Evolutionary conservation across 1,284 basidiomycete species (phyloP).

Genomic region (Prillingera fragicola): DNA sequence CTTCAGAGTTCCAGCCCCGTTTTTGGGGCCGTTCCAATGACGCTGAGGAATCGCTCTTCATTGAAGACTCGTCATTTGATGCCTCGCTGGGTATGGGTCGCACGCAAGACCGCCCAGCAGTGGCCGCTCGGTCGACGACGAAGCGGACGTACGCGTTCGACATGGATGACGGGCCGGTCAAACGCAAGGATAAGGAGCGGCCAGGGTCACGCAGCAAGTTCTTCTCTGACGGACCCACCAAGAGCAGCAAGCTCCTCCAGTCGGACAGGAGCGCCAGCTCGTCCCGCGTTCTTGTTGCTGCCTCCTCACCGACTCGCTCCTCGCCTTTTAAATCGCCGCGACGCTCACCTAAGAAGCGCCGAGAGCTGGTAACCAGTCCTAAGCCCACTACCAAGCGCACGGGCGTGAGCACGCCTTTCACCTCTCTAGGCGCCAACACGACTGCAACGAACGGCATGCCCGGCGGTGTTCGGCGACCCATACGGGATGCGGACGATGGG

Average conservation of each 20-base stretch:
- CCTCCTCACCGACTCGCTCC: background rate
- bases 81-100: conserved; percentile 5
- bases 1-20: too few relatives aligned
- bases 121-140: conserved; percentile 11
- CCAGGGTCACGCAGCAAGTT: background rate
- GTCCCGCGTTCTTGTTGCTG: background rate
- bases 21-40: background rate
- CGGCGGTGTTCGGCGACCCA: too few relatives aligned
- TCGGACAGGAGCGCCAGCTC: conserved; percentile 18
- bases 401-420: background rate
- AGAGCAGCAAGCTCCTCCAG: background rate
- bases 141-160: conserved; percentile 24
- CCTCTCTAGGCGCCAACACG: background rate
- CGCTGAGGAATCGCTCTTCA: conserved; percentile 26
- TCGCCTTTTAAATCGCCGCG: too few relatives aligned
- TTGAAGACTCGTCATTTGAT: conserved; percentile 26
- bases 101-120: conserved; percentile 1
- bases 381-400: background rate
- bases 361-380: background rate
- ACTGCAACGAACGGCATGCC: background rate
- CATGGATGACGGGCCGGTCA: conserved; percentile 5
- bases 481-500: too few relatives aligned
- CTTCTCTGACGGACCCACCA: background rate
- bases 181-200: conserved; percentile 3
- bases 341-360: too few relatives aligned